Evolutionary conservation across 768 basidiomycete species (phyloP), one percentile per base, ranked within the genome.

Genomic region (Russula griseocarnosa): DNA sequence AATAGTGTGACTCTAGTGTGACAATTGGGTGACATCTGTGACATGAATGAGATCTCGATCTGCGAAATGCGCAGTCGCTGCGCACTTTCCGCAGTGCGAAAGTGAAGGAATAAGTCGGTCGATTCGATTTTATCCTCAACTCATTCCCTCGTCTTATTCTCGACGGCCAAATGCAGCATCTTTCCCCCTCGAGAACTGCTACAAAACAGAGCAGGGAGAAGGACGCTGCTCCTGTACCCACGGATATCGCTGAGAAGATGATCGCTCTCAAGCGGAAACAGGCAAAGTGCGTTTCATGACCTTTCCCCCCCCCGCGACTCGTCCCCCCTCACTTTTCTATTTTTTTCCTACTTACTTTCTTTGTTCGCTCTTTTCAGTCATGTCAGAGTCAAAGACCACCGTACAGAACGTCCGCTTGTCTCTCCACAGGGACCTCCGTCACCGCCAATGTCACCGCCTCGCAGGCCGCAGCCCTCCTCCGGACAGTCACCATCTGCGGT

Each of bases 191-290:
- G 10, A 62, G 49, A 50, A 20, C 7, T 18, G 4, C 67, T 49
- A 67, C 71, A n/a, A 69, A 74, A 56, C 74, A 71, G 62, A 72
- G 71, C 62, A 76, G 73, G 67, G 75, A 76, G 64, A 73, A 72
- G 52, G 75, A 76, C n/a, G 51, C 66, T 49, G 59, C 67, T 14
- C 71, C 76, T 14, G 75, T 77, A 30, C 74, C 78, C 3, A 79
- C 77, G 0, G 83, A 86, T 73, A 66, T 86, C 24, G 81, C 79
- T n/a, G 85, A 88, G 70, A 82, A 80, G 66, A 79, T 93, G 51
- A 78, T 87, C 58, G 86, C 86, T 14, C 75, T 87, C 5, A 84
- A 87, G 71, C 80, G 92, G 22, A 83, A 78, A 67, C 83, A 79
- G 40, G 86, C 88, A 60, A 78, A 76, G 84, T 86, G 62, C 57